Conservation (phyloP, 2,329 filamentous ascomycete genomes). For the Scleromitrula shiraiana region DNA sequence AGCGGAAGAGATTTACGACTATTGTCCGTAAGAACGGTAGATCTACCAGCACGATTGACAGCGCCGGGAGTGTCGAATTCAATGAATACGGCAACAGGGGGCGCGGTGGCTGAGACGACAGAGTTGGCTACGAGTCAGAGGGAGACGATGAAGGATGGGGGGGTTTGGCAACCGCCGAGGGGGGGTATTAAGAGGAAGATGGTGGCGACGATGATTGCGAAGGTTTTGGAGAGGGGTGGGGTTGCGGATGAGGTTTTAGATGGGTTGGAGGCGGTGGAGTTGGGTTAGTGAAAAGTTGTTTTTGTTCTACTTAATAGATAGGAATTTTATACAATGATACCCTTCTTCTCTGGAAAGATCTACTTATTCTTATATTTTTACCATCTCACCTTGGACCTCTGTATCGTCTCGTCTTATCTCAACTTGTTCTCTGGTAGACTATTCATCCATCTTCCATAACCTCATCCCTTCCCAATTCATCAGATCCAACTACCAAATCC, state of each 20-base stretch:
- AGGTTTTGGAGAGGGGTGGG: conserved; percentile 67
- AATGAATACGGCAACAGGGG: conserved; percentile 47
- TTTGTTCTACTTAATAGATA: conserved; percentile 14
- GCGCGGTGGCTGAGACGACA: conserved; percentile 32
- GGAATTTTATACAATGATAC: conserved; percentile 11
- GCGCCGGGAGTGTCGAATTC: conserved; percentile 61
- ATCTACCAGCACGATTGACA: conserved; percentile 66
- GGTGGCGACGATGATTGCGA: conserved; percentile 66
- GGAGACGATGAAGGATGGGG: conserved; percentile 52
- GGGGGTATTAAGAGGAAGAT: conserved; percentile 74
- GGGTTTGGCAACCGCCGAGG: conserved; percentile 79
- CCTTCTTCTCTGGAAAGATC: not conserved
- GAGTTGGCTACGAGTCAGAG: conserved; percentile 35
- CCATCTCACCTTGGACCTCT: no score
- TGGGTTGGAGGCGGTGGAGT: conserved; percentile 68
- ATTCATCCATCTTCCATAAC: not conserved
- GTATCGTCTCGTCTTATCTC: no score
- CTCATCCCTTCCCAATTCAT: not conserved
- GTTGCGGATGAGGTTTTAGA: conserved; percentile 81
- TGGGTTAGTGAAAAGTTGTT: conserved; percentile 46
- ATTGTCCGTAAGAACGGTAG: conserved; percentile 63
- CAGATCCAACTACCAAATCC: conserved; percentile 55
- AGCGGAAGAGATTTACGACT: conserved; percentile 44
- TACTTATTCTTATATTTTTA: conserved; percentile 2
- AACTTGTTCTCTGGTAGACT: not conserved